Base-by-base conservation (phyloP, 768 basidiomycete species). In the Grammothele lineata region DNA sequence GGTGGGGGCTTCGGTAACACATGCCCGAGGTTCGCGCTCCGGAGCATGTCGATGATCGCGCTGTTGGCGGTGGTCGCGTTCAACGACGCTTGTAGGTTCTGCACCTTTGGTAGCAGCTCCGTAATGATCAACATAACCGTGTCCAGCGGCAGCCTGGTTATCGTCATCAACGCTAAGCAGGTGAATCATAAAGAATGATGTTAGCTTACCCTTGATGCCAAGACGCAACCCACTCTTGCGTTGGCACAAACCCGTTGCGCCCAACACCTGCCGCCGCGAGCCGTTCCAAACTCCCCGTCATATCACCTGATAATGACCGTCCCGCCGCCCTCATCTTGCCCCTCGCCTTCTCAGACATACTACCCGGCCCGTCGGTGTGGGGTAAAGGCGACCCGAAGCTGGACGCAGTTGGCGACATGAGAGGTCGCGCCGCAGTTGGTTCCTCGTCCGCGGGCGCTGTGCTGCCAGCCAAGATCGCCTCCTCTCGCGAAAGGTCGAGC, bases 181-280 rank as follows among this genome's bases (percentile, higher is more conserved):
- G 27, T 7, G 27, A 30, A 14, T 7, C 7, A 7, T 7, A 14
- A 30, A 14, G 8, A 30, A 30, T 30, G 14, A 30, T 7, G n/a
- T n/a, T n/a, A 25, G 61, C 73, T 62, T 55, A 91, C 92, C 94
- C 94, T 75, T 94, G 91, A 57, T 95, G 90, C 95, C 95, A 98
- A 2, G 93, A 93, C 18, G 87, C 79, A 4, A 92, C 92, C 95
- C 96, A 99, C 80, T 92, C 92, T 63, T 96, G 91, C 3, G 92
- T 96, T 10, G 96, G 93, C 7, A 94, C 74, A 66, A 97, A 99
- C 3, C 92, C 91, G 63, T 92, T 94, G 55, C 87, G 76, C 23
- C 92, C 92, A 15, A 94, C 78, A 11, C 81, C 83, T 15, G 73
- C 71, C 24, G 78, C 73, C n/a, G 85, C 81, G 19, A 80, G 66